Conservation (phyloP, 768 basidiomycete genomes). For the Boletellus ananas region DNA sequence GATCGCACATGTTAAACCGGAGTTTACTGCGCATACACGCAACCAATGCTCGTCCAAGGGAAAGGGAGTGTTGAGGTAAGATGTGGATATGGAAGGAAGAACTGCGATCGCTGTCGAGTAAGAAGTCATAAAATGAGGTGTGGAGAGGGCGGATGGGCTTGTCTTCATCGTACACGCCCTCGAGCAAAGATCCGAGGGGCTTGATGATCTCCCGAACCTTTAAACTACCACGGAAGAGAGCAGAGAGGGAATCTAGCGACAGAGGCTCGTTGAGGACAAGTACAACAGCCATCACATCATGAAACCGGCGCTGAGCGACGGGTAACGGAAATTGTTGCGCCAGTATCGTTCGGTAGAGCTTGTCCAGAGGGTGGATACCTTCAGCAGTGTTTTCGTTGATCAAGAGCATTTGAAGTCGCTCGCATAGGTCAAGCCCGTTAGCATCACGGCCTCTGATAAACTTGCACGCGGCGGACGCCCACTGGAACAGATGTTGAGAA, state of each 20-base stretch:
- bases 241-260: background rate
- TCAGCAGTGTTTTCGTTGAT: background rate
- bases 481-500: constrained; percentile 22
- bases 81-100: too few species aligned
- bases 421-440: background rate
- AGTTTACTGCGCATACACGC: too few species aligned
- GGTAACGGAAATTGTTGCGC: too few species aligned
- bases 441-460: constrained; percentile 9
- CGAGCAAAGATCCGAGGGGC: background rate
- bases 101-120: too few species aligned
- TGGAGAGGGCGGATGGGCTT: too few species aligned
- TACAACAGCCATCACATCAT: background rate
- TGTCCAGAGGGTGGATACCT: background rate
- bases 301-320: background rate
- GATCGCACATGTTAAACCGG: too few species aligned
- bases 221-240: background rate
- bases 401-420: background rate
- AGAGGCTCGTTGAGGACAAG: background rate
- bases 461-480: constrained; percentile 19
- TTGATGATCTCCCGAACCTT: background rate
- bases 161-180: too few species aligned
- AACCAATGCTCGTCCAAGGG: too few species aligned
- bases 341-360: too few species aligned
- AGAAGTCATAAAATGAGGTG: too few species aligned
- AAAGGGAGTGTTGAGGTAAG: too few species aligned